Percentiles rank a stretch among this genome's conserved stretches.
These are phyloP conservation scores for Chenopodium formosanum DNA, from an alignment of 148 eudicot species.

Conservation along the genomic window DNA sequence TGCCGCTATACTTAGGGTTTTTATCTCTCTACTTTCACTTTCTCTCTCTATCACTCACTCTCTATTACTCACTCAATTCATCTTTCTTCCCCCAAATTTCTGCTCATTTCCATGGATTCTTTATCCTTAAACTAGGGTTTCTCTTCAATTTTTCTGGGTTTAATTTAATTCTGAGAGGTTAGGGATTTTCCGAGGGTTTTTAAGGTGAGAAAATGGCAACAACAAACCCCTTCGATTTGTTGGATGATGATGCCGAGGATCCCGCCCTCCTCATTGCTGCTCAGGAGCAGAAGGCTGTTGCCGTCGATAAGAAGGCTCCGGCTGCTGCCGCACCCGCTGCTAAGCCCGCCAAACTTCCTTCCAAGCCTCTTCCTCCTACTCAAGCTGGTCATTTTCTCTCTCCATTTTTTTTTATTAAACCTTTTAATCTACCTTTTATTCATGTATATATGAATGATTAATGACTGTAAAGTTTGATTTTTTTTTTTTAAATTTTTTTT, in stretches of 20 bases:
- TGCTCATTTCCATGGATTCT: constrained; percentile 18
- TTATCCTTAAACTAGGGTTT: constrained; percentile 22
- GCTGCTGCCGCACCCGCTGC: constrained; percentile 21
- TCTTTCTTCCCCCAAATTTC: not conserved
- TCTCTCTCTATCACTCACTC: constrained; percentile 2
- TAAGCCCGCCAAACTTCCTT: constrained; percentile 45
- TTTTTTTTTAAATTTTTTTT: not conserved
- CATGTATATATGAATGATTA: not conserved
- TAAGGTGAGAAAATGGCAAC: constrained; percentile 40
- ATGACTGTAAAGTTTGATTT: not conserved
- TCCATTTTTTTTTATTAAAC: not conserved
- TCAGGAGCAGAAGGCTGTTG: constrained; percentile 32
- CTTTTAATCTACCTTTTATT: not conserved
- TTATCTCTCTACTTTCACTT: constrained; percentile 3
- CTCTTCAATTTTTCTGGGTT: not conserved
- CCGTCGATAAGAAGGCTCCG: constrained; percentile 15
- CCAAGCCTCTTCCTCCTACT: constrained; percentile 61
- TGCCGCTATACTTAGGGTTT: constrained; percentile 42
- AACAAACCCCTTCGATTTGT: constrained; percentile 54
- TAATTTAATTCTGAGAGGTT: not conserved
- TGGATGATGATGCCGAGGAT: constrained; percentile 60
- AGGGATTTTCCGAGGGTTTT: constrained; percentile 13
- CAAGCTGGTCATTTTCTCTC: constrained; percentile 37
- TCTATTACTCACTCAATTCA: not conserved
- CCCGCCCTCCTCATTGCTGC: constrained; percentile 43